Base-by-base conservation (phyloP, 345 rosid species). In the Dovyalis caffra region DNA sequence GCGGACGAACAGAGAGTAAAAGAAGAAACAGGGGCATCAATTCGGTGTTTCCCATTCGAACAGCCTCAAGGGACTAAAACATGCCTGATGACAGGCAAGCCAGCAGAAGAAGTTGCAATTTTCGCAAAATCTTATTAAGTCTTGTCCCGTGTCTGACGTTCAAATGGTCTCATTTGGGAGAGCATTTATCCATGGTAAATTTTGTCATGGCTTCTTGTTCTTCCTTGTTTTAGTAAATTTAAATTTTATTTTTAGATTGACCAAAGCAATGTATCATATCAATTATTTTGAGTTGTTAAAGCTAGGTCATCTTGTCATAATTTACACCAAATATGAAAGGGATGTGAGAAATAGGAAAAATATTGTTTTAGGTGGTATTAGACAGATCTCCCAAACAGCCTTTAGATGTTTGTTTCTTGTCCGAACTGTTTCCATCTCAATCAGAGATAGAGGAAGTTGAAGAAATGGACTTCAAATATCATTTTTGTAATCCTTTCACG, bases 21-120 rank as follows among this genome's bases (percentile, higher is more conserved):
- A 81, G 99, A 95, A 83, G 99, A 95, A 87, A 93, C 98, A 1
- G 94, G 98, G 28, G 99, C 97, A 72, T 93, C 98, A 26, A 90
- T 93, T 70, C 73, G 98, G 26, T 93, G 98, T 86, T 95, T 85
- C 78, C 98, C 99, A 20, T 95, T 95, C 31, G 86, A 91, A 63
- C 99, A 95, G 84, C 84, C 90, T 5, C 75, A 60, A 63, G 94
- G 87, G 65, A 78, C 66, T 57, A 93, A 90, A 81, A 82, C 84
- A 64, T 95, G 98, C 83, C 80, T 95, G 79, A 90, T 93, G 98
- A 92, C 97, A 0, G 92, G 97, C 74, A 86, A 85, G 51, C 82
- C 90, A 47, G 95, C 95, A 1, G 84, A 87, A 25, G 95, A 92
- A 88, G 95, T 92, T 74, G 93, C 94, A 47, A 86, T 95, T 80